Percentiles rank a stretch among this genome's conserved stretches.
Evolutionary conservation across 805 yeast genomes (phyloP).

Genomic region (Danielia reshetovae): DNA sequence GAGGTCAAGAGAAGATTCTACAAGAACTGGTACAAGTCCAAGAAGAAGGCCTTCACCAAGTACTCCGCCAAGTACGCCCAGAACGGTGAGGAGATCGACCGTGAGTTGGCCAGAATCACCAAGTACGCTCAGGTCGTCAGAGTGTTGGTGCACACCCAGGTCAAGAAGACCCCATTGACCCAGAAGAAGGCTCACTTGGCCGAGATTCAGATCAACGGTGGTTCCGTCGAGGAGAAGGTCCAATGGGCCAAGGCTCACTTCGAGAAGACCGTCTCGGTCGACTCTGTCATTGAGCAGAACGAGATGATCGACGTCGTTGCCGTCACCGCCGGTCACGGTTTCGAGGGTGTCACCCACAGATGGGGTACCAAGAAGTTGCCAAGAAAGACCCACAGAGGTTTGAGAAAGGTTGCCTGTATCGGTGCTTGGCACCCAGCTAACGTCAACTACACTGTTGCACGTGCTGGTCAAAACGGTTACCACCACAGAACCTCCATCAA

Average conservation of each 20-base stretch:
- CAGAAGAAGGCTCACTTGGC: slow-evolving; percentile 99
- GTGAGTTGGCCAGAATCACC: slow-evolving; percentile 96
- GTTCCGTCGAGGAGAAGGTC: slow-evolving; percentile 95
- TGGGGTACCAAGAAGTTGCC: slow-evolving; percentile 99
- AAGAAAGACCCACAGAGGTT: slow-evolving; percentile 99
- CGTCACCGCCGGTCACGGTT: slow-evolving; percentile 99
- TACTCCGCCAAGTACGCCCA: slow-evolving; percentile 97
- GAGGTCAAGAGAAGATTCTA: slow-evolving; percentile 99
- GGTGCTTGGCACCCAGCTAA: slow-evolving; percentile 99
- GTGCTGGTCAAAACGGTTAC: slow-evolving; percentile 99
- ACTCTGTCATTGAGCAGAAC: slow-evolving; percentile 96
- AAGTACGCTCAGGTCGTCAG: slow-evolving; percentile 98
- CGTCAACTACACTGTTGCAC: slow-evolving; percentile 99
- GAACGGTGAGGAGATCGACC: slow-evolving; percentile 82
- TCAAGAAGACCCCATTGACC: slow-evolving; percentile 97
- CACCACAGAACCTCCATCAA: slow-evolving; percentile 99
- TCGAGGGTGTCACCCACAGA: slow-evolving; percentile 99
- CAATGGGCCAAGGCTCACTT: slow-evolving; percentile 98
- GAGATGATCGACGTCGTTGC: slow-evolving; percentile 98
- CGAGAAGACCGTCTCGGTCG: slow-evolving; percentile 96
- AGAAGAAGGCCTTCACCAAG: slow-evolving; percentile 99
- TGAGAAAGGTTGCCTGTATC: slow-evolving; percentile 99
- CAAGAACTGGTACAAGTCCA: slow-evolving; percentile 99
- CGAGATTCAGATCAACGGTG: slow-evolving; percentile 99
- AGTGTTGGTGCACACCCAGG: slow-evolving; percentile 99